These are phyloP conservation scores for Acorus gramineus DNA, from an alignment of 106 monocot genomes.

Conservation along the genomic window DNA sequence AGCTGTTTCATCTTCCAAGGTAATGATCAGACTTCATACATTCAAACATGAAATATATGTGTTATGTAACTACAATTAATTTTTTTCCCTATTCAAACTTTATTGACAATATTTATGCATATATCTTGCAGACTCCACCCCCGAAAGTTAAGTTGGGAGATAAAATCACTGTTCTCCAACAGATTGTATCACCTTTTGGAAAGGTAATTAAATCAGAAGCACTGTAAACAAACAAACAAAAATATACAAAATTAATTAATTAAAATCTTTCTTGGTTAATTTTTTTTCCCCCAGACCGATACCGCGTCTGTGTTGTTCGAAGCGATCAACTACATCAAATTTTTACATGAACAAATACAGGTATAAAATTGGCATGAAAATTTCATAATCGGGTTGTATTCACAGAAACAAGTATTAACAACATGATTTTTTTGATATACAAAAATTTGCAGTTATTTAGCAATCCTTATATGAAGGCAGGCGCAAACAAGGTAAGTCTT, in stretches of 20 bases:
- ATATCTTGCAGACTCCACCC: slow-evolving; percentile 36
- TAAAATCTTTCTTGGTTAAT: background rate
- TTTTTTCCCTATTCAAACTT: background rate
- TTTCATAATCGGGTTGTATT: background rate
- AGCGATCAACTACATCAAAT: slow-evolving; percentile 60
- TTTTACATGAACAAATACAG: slow-evolving; percentile 71
- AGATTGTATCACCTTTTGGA: slow-evolving; percentile 91
- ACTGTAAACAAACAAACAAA: background rate
- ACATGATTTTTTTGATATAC: background rate
- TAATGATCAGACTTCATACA: background rate
- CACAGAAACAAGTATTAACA: background rate
- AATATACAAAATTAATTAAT: background rate
- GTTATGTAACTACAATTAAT: background rate
- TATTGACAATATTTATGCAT: no score
- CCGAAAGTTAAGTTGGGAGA: slow-evolving; percentile 84
- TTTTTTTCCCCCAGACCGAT: slow-evolving; percentile 57
- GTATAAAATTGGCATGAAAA: slow-evolving; percentile 12
- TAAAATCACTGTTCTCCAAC: slow-evolving; percentile 76
- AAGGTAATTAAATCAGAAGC: slow-evolving; percentile 41
- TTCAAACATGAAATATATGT: no score
- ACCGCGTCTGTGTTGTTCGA: slow-evolving; percentile 73
- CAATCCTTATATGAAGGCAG: slow-evolving; percentile 64
- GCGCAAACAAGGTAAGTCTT: slow-evolving; percentile 40
- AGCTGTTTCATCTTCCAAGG: slow-evolving; percentile 31
- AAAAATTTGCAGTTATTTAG: slow-evolving; percentile 45